These are phyloP conservation scores for Aureobasidium vineae DNA, from an alignment of 2,329 filamentous ascomycete genomes.

Conservation along the genomic window DNA sequence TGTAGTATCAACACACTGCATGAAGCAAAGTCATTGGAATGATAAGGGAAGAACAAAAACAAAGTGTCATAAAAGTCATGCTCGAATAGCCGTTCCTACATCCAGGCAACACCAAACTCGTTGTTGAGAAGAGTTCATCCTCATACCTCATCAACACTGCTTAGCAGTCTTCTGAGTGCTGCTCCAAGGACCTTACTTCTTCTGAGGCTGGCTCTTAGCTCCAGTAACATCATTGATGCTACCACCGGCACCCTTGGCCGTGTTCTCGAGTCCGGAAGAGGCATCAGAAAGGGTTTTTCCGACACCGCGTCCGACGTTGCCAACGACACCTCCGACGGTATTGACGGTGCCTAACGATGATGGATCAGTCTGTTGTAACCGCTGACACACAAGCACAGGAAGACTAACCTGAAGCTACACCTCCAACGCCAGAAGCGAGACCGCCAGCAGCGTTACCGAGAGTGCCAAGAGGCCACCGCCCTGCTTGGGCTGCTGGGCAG, in stretches of 20 bases:
- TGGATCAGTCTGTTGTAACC: not conserved
- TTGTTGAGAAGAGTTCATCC: not conserved
- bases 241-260: conserved; percentile 20
- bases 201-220: conserved; percentile 5
- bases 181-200: not conserved
- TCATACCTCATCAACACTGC: not conserved
- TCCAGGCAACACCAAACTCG: not conserved
- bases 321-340: conserved; percentile 26
- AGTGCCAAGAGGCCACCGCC: conserved; percentile 12
- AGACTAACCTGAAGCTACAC: conserved; percentile 6
- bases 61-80: not conserved
- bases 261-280: conserved; percentile 21
- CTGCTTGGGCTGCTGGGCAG: not conserved
- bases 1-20: too few species aligned
- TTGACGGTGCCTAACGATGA: conserved; percentile 5
- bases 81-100: not conserved
- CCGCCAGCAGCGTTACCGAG: conserved; percentile 19
- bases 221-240: conserved; percentile 10
- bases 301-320: conserved; percentile 25
- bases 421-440: conserved; percentile 17
- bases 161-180: not conserved
- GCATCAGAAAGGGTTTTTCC: conserved; percentile 24
- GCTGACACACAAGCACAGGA: not conserved
- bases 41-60: not conserved
- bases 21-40: too few species aligned